Base-by-base conservation (phyloP, 2,329 filamentous ascomycete genomes). In the Fusarium metavorans region DNA sequence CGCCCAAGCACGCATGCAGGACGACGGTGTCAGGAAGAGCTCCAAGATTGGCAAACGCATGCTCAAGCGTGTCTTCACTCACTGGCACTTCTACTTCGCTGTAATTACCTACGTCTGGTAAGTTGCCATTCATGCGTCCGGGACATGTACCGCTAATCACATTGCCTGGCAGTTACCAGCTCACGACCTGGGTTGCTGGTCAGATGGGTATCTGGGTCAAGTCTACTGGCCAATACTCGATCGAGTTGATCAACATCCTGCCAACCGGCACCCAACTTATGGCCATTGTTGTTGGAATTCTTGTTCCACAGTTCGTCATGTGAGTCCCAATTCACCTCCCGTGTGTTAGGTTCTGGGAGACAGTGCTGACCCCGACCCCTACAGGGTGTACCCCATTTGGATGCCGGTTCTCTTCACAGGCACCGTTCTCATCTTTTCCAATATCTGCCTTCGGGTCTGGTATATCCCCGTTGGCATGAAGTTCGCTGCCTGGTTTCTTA, bases 21-120 rank as follows among this genome's bases (percentile, higher is more conserved):
- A 70, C 16, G 77, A 76, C 9, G 72, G 75, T 7, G 66, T 79
- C 30, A 66, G 62, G 50, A 68, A 78, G 45, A 76, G 71, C 10
- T 66, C 63, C 13, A 78, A 75, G 54, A 76, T 80, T 27, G 68
- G 73, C 7, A 78, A 76, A 37, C 64, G 74, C 6, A 79, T 80
- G 77, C 67, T 79, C 4, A 70, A 72, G 60, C 65, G 78, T 45
- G 76, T 80, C 14, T 79, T 80, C 41, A 60, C 58, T 14, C 73
- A 74, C 18, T 80, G 77, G 78, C 78, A 80, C 54, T 79, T 76
- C 27, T 80, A 79, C 41, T 64, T 80, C n/a, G 72, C 73, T 16
- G 73, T 79, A 0, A 9, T 41, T 1, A 75, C 77, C 0, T 79
- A 79, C 27, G 72, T 80, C 32, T 73, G 62, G 69, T 76, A n/a